Evolutionary conservation across 345 rosid species (phyloP), one percentile per base, ranked within the genome.

Genomic region (Physaria fendleri): DNA sequence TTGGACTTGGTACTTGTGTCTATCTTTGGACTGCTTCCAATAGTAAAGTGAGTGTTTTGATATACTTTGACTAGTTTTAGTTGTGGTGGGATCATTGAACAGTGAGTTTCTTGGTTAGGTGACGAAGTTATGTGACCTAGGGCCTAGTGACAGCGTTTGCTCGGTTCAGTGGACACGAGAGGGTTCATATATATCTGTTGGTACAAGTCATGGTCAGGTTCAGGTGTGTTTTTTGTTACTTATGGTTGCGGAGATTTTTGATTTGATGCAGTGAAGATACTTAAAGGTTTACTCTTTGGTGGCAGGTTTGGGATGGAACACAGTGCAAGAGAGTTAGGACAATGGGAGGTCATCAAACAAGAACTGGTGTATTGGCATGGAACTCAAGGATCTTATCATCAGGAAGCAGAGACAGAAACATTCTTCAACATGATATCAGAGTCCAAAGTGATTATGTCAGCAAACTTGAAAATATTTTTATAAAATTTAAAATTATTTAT

Each of bases 351-450:
- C 99, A 89, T 72, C 99, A 89, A 62, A 93, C 99, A 8, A 87
- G 99, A 80, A 74, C 96, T 1, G 92, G 99, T 11, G 95, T 87
- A 60, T 64, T 93, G 83, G 90, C 99, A 4, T 93, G 99, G 99
- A 93, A 83, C 74, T 93, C 99, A 0, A 78, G 95, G 46, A 77
- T 73, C 62, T 68, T 93, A 23, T 65, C 99, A 37, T 93, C 99
- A 3, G 99, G 99, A 74, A 89, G 99, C 74, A 83, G 97, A 71
- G 96, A 89, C 71, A 77, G 92, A 5, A 79, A 78, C 75, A 93
- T 93, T 33, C 97, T 93, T 72, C 94, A 93, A 35, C 99, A 93
- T 52, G 99, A 93, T 76, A 91, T 93, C 33, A 84, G 99, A 0
- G 92, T 93, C 50, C 77, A 83, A 10, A 81, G 59, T 9, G 96